These are phyloP conservation scores for Aristolochia contorta DNA, from an alignment of 164 flowering plant genomes.

Conservation along the genomic window DNA sequence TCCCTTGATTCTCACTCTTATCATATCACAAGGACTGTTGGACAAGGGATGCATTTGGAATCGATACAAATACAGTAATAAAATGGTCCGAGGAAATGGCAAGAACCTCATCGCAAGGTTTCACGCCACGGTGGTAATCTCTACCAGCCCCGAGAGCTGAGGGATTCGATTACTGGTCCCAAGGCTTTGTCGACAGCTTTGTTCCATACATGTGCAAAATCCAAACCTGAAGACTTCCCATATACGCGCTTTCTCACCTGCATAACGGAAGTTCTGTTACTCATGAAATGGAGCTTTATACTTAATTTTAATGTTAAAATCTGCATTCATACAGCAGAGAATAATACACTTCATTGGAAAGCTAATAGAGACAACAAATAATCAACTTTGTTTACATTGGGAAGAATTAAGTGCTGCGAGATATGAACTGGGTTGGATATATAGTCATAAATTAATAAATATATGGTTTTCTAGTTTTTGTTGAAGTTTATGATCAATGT, in stretches of 20 bases:
- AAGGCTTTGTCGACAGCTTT: slow-evolving; percentile 56
- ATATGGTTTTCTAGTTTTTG: no score
- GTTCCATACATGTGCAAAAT: slow-evolving; percentile 59
- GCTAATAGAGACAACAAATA: background rate
- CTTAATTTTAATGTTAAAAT: no score
- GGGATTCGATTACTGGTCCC: slow-evolving; percentile 46
- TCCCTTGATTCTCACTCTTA: no score
- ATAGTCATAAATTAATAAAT: no score
- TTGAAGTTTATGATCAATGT: no score
- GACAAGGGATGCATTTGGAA: background rate
- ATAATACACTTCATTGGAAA: background rate
- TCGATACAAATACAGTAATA: background rate
- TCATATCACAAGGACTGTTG: background rate
- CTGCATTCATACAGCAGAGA: background rate
- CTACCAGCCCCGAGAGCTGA: slow-evolving; percentile 78
- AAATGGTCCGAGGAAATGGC: background rate
- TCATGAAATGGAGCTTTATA: no score
- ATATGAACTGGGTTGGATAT: no score
- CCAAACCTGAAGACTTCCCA: slow-evolving; percentile 26
- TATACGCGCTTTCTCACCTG: slow-evolving; percentile 39
- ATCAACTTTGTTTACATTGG: background rate
- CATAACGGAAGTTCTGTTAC: background rate
- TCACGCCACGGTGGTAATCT: background rate
- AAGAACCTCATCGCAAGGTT: background rate
- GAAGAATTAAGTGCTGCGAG: no score